phyloP scores from a whole-genome alignment of 305 asterid genomes.

The Fraxinus ornus region DNA sequence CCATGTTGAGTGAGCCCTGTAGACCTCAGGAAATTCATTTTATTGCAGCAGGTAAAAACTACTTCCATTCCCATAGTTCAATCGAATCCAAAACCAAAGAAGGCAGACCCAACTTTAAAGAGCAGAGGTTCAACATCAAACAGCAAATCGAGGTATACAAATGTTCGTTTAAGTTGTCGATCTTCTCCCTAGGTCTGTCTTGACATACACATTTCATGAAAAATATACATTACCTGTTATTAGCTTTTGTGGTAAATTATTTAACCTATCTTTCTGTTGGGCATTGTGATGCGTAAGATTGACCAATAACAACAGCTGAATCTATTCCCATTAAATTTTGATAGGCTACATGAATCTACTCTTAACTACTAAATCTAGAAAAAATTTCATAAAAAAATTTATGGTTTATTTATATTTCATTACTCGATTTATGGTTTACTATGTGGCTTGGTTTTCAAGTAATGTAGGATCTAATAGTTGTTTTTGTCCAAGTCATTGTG shows the following conservation, averaged over 20 bases:
- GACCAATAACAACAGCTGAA: background rate
- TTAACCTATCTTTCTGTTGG: background rate
- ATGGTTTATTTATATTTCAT: background rate
- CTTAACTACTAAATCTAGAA: background rate
- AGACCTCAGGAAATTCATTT: conserved; percentile 26
- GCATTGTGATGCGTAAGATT: background rate
- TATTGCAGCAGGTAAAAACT: conserved; percentile 48
- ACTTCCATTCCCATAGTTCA: conserved; percentile 35
- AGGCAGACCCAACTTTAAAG: conserved; percentile 48
- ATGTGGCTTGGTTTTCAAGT: background rate
- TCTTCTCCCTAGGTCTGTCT: background rate
- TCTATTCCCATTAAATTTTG: background rate
- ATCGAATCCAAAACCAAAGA: conserved; percentile 55
- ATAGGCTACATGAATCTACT: background rate
- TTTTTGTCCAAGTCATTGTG: background rate
- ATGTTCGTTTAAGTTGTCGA: conserved; percentile 16
- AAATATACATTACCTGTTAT: background rate
- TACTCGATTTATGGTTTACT: background rate
- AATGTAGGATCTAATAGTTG: background rate
- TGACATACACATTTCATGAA: background rate
- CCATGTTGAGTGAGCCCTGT: conserved; percentile 19
- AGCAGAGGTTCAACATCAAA: conserved; percentile 79
- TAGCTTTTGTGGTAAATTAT: background rate
- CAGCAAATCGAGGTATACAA: conserved; percentile 63
- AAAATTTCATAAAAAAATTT: background rate